Evolutionary conservation across 345 rosid genomes (phyloP).

Genomic region (Eucalyptus globulus): DNA sequence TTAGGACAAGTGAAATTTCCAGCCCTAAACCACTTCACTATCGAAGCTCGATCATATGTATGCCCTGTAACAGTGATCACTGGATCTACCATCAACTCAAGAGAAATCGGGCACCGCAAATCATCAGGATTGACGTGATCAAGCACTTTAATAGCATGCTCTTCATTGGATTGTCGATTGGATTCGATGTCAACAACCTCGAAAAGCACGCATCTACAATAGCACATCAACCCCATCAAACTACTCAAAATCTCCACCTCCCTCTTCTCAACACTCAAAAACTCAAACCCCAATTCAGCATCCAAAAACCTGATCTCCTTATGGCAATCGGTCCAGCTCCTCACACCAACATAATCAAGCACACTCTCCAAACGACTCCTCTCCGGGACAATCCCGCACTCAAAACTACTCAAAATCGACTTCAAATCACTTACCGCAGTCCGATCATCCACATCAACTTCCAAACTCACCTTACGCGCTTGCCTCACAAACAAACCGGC

Average conservation of each 20-base stretch:
- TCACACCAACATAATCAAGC: conserved; percentile 34
- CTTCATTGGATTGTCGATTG: background rate
- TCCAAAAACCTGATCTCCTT: conserved; percentile 45
- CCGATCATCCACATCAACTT: conserved; percentile 27
- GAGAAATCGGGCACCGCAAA: conserved; percentile 66
- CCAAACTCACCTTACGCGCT: conserved; percentile 31
- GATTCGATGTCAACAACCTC: conserved; percentile 14
- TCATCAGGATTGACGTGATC: conserved; percentile 34
- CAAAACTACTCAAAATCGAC: conserved; percentile 31
- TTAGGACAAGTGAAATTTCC: conserved; percentile 65
- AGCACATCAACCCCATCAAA: conserved; percentile 44
- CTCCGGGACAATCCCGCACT: conserved; percentile 32
- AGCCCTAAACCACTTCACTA: conserved; percentile 47
- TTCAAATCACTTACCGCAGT: conserved; percentile 12
- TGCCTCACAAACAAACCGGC: conserved; percentile 33
- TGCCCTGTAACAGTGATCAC: conserved; percentile 58
- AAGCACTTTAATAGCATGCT: background rate
- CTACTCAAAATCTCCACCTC: conserved; percentile 27
- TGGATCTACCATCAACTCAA: conserved; percentile 65
- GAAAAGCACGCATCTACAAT: conserved; percentile 53
- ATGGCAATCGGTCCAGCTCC: conserved; percentile 52
- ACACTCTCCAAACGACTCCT: conserved; percentile 11
- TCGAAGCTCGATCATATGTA: conserved; percentile 62
- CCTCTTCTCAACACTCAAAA: conserved; percentile 5
- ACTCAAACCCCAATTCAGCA: conserved; percentile 26